Base-by-base conservation (phyloP, 208 protist species). In the Acanthamoeba healyi region DNA sequence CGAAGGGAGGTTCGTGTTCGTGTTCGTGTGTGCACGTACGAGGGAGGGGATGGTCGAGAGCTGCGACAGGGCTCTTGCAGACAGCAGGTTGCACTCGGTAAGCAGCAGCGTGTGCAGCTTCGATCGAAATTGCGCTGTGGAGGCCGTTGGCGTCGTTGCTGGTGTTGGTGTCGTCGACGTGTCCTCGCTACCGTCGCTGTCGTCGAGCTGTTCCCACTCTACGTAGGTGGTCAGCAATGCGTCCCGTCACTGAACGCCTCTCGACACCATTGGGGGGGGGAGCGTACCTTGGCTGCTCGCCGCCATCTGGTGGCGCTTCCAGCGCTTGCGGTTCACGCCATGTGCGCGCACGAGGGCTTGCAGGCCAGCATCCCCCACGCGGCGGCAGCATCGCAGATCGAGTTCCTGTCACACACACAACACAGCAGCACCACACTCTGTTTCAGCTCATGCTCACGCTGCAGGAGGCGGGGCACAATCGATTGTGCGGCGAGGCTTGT, bases 371-470 rank as follows among this genome's bases (percentile, higher is more conserved):
- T 92, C 87, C 15, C 42, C 49, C 44, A 92, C 49, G 15, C 44
- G 36, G 29, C 49, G 42, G 58, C 87, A 92, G 54, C 29, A 70
- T 9, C 61, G 42, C 42, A 92, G 26, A n/a, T 92, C 87, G 19
- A 92, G 65, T n/a, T 92, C 87, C 63, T 49, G 44, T 49, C 44
- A 12, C n/a, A n/a, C n/a, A n/a, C n/a, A n/a, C n/a, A n/a, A n/a
- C n/a, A n/a, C n/a, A n/a, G n/a, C n/a, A n/a, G n/a, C n/a, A n/a
- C n/a, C n/a, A n/a, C n/a, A n/a, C n/a, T n/a, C n/a, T n/a, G n/a
- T n/a, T n/a, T n/a, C n/a, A n/a, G n/a, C n/a, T n/a, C n/a, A n/a
- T n/a, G n/a, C n/a, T n/a, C n/a, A n/a, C n/a, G n/a, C n/a, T n/a
- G 49, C 10, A 54, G 49, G 49, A 54, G 49, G 49, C 10, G 49